Percentiles rank a stretch among this genome's conserved stretches.
Conservation (phyloP, 129 eudicot species). For the Flaveria linearis region DNA sequence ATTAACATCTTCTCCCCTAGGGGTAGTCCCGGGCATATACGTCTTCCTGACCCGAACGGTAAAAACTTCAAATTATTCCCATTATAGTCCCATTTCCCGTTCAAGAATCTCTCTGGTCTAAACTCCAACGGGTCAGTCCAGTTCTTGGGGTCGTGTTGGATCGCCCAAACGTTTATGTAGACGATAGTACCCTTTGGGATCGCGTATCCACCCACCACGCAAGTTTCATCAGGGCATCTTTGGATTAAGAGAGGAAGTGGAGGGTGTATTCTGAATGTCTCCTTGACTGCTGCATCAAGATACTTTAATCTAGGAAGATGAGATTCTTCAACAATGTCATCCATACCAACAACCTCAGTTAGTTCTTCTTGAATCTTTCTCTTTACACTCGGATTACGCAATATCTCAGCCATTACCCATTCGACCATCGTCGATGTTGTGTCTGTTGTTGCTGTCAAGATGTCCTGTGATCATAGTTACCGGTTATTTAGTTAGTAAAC, state of each 20-base stretch:
- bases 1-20: conserved; percentile 39
- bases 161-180: conserved; percentile 38
- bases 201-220: conserved; percentile 37
- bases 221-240: conserved; percentile 36
- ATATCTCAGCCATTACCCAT: conserved; percentile 49
- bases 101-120: conserved; percentile 35
- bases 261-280: conserved; percentile 45
- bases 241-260: conserved; percentile 45
- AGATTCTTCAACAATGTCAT: conserved; percentile 33
- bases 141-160: conserved; percentile 35
- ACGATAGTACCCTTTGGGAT: conserved; percentile 46
- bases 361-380: conserved; percentile 42
- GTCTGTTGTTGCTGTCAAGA: conserved; percentile 41
- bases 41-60: conserved; percentile 36
- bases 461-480: conserved; percentile 24
- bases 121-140: conserved; percentile 28
- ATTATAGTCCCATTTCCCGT: conserved; percentile 31
- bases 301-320: conserved; percentile 36
- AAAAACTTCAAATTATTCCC: conserved; percentile 27
- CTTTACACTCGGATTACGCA: conserved; percentile 27
- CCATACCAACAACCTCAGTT: conserved; percentile 19
- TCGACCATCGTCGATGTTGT: conserved; percentile 38
- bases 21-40: conserved; percentile 34
- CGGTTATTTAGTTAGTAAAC: background rate
- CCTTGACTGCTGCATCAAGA: conserved; percentile 49